Conservation (phyloP, 345 rosid genomes). For the Acer yangbiense region DNA sequence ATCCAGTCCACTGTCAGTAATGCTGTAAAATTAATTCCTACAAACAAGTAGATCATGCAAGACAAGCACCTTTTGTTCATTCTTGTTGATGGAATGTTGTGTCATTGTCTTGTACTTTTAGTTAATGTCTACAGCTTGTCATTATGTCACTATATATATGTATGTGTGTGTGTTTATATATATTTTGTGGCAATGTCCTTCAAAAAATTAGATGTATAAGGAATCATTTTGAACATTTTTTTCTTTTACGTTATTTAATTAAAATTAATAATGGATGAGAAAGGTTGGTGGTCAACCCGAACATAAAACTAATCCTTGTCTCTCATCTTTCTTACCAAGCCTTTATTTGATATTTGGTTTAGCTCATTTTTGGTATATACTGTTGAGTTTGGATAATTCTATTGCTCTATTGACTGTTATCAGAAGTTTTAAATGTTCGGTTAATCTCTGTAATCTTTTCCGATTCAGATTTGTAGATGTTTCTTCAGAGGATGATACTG, state of each 20-base stretch:
- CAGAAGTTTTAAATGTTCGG: conserved; percentile 1
- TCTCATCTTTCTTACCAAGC: conserved; percentile 7
- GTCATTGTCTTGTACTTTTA: background rate
- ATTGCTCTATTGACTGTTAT: conserved; percentile 15
- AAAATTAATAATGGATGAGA: conserved; percentile 3
- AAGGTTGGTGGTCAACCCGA: background rate
- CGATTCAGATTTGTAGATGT: conserved; percentile 61
- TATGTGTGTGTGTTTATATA: no score
- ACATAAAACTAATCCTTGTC: background rate
- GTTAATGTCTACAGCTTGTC: background rate
- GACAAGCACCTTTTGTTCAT: background rate
- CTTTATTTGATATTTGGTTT: conserved; percentile 9
- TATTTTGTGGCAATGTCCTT: background rate
- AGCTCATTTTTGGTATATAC: conserved; percentile 4
- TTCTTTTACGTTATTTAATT: background rate
- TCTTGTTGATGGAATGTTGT: background rate
- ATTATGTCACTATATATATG: no score
- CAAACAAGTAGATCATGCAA: background rate
- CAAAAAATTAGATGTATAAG: background rate
- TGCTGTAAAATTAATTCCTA: background rate
- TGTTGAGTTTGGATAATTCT: conserved; percentile 5
- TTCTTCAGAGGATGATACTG: conserved; percentile 59
- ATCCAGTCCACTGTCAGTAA: background rate
- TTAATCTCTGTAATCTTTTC: conserved; percentile 5
- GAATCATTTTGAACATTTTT: background rate